Evolutionary conservation across 1,284 basidiomycete species (phyloP).

Genomic region (Heterobasidion irregulare): DNA sequence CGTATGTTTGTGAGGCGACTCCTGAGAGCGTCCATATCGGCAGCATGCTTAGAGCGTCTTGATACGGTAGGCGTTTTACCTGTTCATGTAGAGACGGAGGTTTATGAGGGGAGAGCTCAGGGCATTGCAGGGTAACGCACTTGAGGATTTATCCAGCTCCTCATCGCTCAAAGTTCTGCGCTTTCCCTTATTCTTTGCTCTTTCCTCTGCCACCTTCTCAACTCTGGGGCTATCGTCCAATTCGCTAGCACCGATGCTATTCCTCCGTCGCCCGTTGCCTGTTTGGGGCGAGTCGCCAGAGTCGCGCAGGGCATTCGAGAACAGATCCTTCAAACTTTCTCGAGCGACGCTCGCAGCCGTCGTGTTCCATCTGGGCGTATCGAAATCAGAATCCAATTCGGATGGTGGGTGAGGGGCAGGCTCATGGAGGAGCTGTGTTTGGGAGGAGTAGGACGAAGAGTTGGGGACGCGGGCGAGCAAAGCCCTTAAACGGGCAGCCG

Average conservation of each 20-base stretch:
- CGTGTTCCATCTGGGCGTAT: constrained; percentile 31
- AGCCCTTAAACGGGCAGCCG: constrained; percentile 47
- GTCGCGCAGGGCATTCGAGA: constrained; percentile 52
- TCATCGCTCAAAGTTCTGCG: constrained; percentile 60
- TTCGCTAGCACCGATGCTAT: constrained; percentile 55
- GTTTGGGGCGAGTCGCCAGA: constrained; percentile 49
- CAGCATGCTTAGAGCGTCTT: constrained; percentile 13
- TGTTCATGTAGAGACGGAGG: constrained; percentile 14
- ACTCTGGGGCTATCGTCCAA: constrained; percentile 46
- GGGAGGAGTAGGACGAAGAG: constrained; percentile 9
- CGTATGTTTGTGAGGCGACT: constrained; percentile 16
- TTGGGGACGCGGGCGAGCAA: constrained; percentile 37
- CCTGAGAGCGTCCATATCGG: constrained; percentile 21
- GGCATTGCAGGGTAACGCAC: constrained; percentile 29
- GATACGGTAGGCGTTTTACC: not conserved
- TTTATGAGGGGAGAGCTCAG: not conserved
- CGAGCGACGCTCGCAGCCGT: constrained; percentile 40
- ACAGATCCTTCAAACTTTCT: constrained; percentile 52
- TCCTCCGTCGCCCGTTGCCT: constrained; percentile 39
- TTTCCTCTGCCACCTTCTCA: constrained; percentile 31
- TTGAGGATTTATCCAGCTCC: constrained; percentile 43
- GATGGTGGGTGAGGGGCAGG: constrained; percentile 30
- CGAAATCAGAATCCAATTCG: constrained; percentile 56
- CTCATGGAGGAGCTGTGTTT: constrained; percentile 22
- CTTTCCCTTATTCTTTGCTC: constrained; percentile 40